Evolutionary conservation across 768 basidiomycete species (phyloP), one percentile per base, ranked within the genome.

Genomic region (Lentinula sp.): DNA sequence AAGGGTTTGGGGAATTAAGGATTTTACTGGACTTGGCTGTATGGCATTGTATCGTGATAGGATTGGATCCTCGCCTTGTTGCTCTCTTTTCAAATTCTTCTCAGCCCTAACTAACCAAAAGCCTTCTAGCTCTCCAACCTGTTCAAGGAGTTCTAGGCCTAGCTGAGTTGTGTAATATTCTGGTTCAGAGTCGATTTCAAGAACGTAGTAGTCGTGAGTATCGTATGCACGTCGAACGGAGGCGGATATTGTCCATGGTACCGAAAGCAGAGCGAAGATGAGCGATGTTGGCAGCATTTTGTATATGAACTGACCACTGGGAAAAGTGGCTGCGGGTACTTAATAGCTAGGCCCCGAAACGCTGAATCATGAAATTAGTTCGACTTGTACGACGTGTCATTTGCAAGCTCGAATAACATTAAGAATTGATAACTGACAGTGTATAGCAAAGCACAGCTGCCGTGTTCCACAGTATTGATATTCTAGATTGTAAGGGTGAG

Each of bases 71-170:
- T 77, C 77, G 71, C 35, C 67, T 57, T 59, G 66, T 57, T 59
- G 66, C 61, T 57, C 76, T 58, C 18, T 67, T 67, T 45, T 49
- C 45, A 52, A 4, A 32, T 72, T 63, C 70, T 85, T 83, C 65
- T 73, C 68, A 45, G 79, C 74, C 23, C 93, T 84, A 48, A 97
- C 86, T n/a, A 99, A 77, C 91, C 92, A 99, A 73, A 90, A 81
- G 57, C 92, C 78, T 32, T 73, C 69, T 7, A 99, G 81, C 69
- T 95, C 88, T 54, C 96, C 95, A 28, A 86, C 88, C 66, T 84
- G 88, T 69, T 95, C 93, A 60, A 98, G 88, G 53, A 97, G 75
- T 73, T 98, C 89, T 21, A 93, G 87, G 13, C 86, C 86, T 9
- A 98, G 79, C 0, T 76, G 71, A 6, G 69, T 51, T 5, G 86